These are phyloP conservation scores for Termitomyces sp. DNA, from an alignment of 768 basidiomycete species.

Conservation along the genomic window DNA sequence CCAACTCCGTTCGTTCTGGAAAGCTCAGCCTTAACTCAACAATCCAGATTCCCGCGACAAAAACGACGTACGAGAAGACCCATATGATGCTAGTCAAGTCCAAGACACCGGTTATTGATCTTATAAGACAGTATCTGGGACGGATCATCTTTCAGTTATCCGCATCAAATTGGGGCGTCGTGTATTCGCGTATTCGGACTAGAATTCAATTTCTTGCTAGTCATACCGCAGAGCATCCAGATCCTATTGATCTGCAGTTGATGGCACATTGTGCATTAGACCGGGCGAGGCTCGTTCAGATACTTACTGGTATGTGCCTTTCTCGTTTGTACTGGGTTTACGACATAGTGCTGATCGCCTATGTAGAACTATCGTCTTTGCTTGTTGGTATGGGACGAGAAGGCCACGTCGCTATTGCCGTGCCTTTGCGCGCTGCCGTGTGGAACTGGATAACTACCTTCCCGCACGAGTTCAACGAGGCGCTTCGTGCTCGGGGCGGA, in stretches of 20 bases:
- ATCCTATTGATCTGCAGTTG: constrained; percentile 73
- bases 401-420: constrained; percentile 67
- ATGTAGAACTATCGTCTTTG: constrained; percentile 70
- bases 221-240: constrained; percentile 41
- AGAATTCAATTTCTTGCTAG: constrained; percentile 67
- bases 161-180: constrained; percentile 81
- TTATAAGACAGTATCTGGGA: constrained; percentile 71
- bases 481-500: constrained; percentile 55
- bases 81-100: constrained; percentile 58
- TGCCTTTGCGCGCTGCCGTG: constrained; percentile 70
- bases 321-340: background rate
- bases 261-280: constrained; percentile 79
- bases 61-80: constrained; percentile 55
- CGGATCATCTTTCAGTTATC: constrained; percentile 85
- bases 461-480: constrained; percentile 75
- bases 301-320: constrained; percentile 58
- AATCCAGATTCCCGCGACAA: constrained; percentile 36
- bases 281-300: constrained; percentile 58
- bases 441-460: constrained; percentile 91
- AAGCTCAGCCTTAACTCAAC: constrained; percentile 37
- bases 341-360: constrained; percentile 4
- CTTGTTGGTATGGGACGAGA: constrained; percentile 80
- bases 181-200: constrained; percentile 64
- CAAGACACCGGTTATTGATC: constrained; percentile 49
- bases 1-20: constrained; percentile 35